Evolutionary conservation across 768 basidiomycete species (phyloP).

Genomic region (Lactarius psammicola): DNA sequence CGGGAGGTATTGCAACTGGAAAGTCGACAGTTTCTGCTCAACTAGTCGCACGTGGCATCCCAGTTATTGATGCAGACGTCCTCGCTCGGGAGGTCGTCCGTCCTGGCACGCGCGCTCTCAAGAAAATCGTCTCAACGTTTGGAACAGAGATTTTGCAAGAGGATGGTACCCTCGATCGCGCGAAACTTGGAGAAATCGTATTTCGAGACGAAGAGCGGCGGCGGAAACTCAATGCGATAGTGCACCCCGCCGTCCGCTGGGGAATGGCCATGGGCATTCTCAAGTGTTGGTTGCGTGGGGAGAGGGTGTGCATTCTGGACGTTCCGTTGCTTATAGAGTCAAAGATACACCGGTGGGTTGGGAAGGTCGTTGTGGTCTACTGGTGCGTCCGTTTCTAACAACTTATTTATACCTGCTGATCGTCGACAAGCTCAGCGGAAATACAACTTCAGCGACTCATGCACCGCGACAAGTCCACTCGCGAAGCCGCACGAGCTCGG

Average conservation of each 20-base stretch:
- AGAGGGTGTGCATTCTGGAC: constrained; percentile 80
- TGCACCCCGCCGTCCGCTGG: constrained; percentile 86
- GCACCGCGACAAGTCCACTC: constrained; percentile 63
- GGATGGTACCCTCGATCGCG: constrained; percentile 77
- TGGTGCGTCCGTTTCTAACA: constrained; percentile 54
- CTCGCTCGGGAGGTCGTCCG: constrained; percentile 83
- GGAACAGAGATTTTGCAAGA: constrained; percentile 63
- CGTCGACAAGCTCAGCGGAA: constrained; percentile 62
- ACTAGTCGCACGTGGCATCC: constrained; percentile 61
- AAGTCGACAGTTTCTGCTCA: constrained; percentile 90
- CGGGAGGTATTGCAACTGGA: constrained; percentile 94
- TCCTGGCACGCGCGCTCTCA: constrained; percentile 75
- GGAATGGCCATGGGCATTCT: constrained; percentile 72
- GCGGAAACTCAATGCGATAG: constrained; percentile 73
- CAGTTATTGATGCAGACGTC: constrained; percentile 91
- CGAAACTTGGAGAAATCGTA: constrained; percentile 78
- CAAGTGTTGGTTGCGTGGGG: constrained; percentile 70
- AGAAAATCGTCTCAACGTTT: constrained; percentile 65
- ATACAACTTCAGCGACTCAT: constrained; percentile 84
- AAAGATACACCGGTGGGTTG: constrained; percentile 80
- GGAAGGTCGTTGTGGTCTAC: constrained; percentile 83
- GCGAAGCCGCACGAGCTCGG: constrained; percentile 67
- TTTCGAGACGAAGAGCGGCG: constrained; percentile 77
- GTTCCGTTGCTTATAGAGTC: constrained; percentile 92
- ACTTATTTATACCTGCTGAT: not conserved